Evolutionary conservation across 805 yeast genomes (phyloP), one percentile per base, ranked within the genome.

Genomic region (Scheffersomyces spartinae): DNA sequence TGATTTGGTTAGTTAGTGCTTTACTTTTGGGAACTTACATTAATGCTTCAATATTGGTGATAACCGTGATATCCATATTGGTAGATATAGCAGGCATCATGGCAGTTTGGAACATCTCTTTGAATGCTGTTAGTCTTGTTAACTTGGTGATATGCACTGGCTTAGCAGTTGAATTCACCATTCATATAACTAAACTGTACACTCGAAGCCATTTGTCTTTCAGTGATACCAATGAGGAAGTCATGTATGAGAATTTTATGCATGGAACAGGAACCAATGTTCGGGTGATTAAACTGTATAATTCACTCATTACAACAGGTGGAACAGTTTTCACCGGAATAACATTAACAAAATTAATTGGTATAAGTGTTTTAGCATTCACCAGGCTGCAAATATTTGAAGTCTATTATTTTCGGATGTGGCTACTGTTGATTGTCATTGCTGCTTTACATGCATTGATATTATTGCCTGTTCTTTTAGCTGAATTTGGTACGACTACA

Each of bases 131-230:
- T 3, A 73, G 88, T 32, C 58, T 91, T 33, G 97, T 91, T 11
- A 88, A 88, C 40, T 62, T 88, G 29, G 66, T 91, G 18, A 88
- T 88, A n/a, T 88, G 96, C 47, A 74, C 79, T 3, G 98, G 98
- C 0, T 56, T 88, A 18, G 86, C 91, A 2, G 95, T 91, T 18
- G 98, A 91, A 50, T 91, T 88, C 45, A 84, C 95, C 31, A 70
- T 80, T 17, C 97, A 88, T 49, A 66, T 91, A 28, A 79, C 84
- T 1, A 61, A 91, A 30, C 84, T 91, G 2, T 88, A 74, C 48
- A 67, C 79, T 60, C 17, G 52, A 62, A 8, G 62, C 64, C 18
- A 25, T 46, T 41, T 26, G 13, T 10, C n/a, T 8, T 10, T 26
- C 10, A 20, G n/a, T n/a, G n/a, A n/a, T n/a, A n/a, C n/a, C n/a